phyloP scores from a whole-genome alignment of 2,329 filamentous ascomycete genomes.

The Truncatella angustata region DNA sequence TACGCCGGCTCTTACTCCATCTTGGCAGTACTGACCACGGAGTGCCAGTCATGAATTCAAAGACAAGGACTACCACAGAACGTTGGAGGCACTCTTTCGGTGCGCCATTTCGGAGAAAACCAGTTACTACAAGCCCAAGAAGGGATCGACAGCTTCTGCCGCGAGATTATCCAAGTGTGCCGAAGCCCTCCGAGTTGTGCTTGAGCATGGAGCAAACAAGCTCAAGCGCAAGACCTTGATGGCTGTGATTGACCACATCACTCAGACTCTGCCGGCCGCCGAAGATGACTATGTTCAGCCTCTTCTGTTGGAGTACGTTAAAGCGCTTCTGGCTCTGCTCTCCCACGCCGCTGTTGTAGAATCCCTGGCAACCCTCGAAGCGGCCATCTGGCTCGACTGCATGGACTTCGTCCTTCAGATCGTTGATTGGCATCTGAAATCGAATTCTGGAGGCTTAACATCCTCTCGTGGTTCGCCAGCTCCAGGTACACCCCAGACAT shows the following conservation, averaged over 20 bases:
- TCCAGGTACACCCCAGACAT: conserved; percentile 31
- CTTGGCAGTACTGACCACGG: background rate
- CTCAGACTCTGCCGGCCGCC: conserved; percentile 64
- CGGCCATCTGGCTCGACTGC: conserved; percentile 65
- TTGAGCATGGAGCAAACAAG: conserved; percentile 66
- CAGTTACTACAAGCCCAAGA: conserved; percentile 54
- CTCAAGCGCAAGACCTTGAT: conserved; percentile 77
- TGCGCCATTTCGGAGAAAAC: conserved; percentile 67
- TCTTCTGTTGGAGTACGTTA: conserved; percentile 75
- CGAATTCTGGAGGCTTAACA: conserved; percentile 33
- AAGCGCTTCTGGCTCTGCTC: conserved; percentile 68
- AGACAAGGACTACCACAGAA: conserved; percentile 76
- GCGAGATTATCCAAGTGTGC: conserved; percentile 67
- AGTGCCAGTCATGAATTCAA: conserved; percentile 41
- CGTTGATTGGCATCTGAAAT: conserved; percentile 53
- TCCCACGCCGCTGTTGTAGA: conserved; percentile 76
- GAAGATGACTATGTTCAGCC: conserved; percentile 66
- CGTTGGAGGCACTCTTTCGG: conserved; percentile 79
- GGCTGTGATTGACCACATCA: conserved; percentile 77
- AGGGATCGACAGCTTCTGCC: conserved; percentile 44
- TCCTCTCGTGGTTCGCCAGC: conserved; percentile 46
- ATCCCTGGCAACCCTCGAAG: conserved; percentile 59
- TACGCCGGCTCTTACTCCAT: too few relatives aligned
- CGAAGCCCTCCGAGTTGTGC: conserved; percentile 67
- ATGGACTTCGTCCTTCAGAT: conserved; percentile 69